Base-by-base conservation (phyloP, 768 basidiomycete genomes). In the Termitomyces sp. region DNA sequence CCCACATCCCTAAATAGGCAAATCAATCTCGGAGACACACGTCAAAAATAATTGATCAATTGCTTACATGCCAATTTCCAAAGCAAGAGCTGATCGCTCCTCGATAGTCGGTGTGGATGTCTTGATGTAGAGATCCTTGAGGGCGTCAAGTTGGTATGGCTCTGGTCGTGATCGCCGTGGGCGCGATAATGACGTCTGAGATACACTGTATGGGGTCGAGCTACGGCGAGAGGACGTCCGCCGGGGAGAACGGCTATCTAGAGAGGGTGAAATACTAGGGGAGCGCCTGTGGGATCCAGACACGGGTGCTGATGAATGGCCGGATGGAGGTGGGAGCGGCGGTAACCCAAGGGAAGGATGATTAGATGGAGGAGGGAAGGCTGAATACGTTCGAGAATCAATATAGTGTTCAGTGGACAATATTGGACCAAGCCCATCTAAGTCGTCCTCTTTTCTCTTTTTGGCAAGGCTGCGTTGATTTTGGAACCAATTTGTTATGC, bases 401-500 rank as follows among this genome's bases (percentile, higher is more conserved):
- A 70, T 64, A 53, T 69, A 57, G 61, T 70, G 68, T 39, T 72
- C 71, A 38, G 22, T 52, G 44, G 68, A 62, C 56, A 66, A 66
- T 58, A 64, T 65, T 53, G 66, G 62, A 45, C 65, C 33, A 42
- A 65, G 57, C 22, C 63, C 66, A 33, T 75, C 73, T 40, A 63
- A 62, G 27, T 81, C 78, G 47, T 86, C 84, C 57, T 88, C 85
- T 60, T 76, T 81, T 61, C 78, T 80, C 72, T 87, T 88, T 74
- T 86, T 87, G 31, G 86, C 82, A 59, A 85, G 78, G 67, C 83
- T 89, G 62, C 88, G 87, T 64, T 91, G 88, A 63, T 90, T 89
- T 76, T 91, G 89, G 68, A 91, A 91, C 90, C 89, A 91, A 65
- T 91, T 90, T 1, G 85, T 89, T 54, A 91, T 84, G 53, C 83